Percentiles rank a stretch among this genome's conserved stretches.
These are phyloP conservation scores for Hypsizygus marmoreus DNA, from an alignment of 768 basidiomycete genomes.

Conservation along the genomic window DNA sequence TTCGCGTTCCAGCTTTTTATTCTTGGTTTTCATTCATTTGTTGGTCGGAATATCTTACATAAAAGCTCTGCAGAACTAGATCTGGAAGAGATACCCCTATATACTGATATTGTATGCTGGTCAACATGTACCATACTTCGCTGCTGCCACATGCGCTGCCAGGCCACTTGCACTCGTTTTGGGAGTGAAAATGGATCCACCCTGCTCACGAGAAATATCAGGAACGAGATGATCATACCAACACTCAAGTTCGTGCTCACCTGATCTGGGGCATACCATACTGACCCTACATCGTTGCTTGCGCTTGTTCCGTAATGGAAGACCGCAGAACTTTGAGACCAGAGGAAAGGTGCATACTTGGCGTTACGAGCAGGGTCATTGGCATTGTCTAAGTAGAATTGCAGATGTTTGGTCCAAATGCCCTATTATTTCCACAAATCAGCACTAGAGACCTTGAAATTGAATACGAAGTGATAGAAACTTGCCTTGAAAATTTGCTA, in stretches of 20 bases:
- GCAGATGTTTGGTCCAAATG: conserved; percentile 53
- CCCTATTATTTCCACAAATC: conserved; percentile 31
- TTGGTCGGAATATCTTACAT: conserved; percentile 10
- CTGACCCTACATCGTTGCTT: conserved; percentile 43
- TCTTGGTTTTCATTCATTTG: conserved; percentile 7
- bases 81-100: conserved; percentile 16
- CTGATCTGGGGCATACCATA: conserved; percentile 47
- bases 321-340: conserved; percentile 44
- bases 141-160: conserved; percentile 43
- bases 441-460: neutral
- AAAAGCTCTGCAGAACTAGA: conserved; percentile 8
- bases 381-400: conserved; percentile 50
- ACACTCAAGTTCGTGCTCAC: conserved; percentile 17
- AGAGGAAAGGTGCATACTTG: conserved; percentile 45
- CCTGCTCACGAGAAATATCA: conserved; percentile 20
- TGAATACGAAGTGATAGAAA: neutral
- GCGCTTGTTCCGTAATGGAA: conserved; percentile 44
- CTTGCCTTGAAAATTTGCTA: conserved; percentile 49
- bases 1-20: conserved; percentile 3
- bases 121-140: conserved; percentile 44
- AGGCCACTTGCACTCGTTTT: conserved; percentile 45
- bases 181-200: conserved; percentile 45
- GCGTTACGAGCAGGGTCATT: conserved; percentile 40
- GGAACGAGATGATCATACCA: neutral
- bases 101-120: conserved; percentile 8